Evolutionary conservation across 352 stramenopile species (phyloP), one percentile per base, ranked within the genome.

Genomic region (Phytophthora pisi): DNA sequence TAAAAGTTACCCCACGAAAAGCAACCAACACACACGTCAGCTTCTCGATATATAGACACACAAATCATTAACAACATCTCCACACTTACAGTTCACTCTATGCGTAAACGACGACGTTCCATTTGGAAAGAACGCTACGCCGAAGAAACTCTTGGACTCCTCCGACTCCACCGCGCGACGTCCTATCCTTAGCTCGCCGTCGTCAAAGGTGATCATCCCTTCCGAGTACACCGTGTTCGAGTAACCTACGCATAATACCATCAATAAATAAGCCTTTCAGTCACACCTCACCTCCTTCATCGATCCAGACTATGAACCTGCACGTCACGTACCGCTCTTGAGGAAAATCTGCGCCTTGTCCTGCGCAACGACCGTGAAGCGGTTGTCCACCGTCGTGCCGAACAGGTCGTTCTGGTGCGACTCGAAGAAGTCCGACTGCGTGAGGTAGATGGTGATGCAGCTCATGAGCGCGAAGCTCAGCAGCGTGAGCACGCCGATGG

Each of bases 381-480:
- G 74, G 28, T 93, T 89, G 54, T 95, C 88, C 51, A 95, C 83
- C 0, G 82, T 94, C 34, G 84, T 89, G 18, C 85, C 86, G 36
- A 95, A 86, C n/a, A 95, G 52, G 28, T 95, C 86, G 31, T 72
- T 89, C 63, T 93, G 88, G 62, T 95, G 85, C 8, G 79, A 85
- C 62, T 79, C 79, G 36, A 95, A 95, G 72, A 95, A 93, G 61
- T 93, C 85, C 9, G 85, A 88, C 58, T 93, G 84, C 60, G 81
- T 82, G 24, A 95, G 73, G 64, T 93, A 93, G 20, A 90, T 76
- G 20, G 80, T 77, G 15, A 91, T 69, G 23, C 76, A 67, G n/a
- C 55, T 73, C 66, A 93, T 79, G 7, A 94, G 72, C 1, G 68
- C 72, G 40, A 95, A 82, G 58, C 84, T 92, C 42, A 95, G 57